Percentiles rank a stretch among this genome's conserved stretches.
phyloP scores from a whole-genome alignment of 306 rosid genomes.

The Cucurbita argyrosperma region DNA sequence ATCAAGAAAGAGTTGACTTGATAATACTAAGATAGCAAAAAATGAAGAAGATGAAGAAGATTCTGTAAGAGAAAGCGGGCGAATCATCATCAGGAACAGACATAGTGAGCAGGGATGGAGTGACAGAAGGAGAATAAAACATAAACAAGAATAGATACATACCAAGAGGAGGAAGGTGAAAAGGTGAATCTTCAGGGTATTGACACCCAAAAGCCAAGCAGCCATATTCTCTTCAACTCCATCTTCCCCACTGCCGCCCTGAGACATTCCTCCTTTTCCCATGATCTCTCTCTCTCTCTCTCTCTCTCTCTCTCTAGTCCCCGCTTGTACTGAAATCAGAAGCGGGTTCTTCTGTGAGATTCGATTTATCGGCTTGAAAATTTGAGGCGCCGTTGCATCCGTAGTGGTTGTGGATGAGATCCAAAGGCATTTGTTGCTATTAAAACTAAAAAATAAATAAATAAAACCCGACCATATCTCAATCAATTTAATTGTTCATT shows the following conservation, averaged over 20 bases:
- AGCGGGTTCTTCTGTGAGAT: not conserved
- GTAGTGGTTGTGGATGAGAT: not conserved
- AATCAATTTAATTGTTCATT: not conserved
- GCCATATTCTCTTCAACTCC: conserved; percentile 65
- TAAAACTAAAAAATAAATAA: not conserved
- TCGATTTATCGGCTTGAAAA: not conserved
- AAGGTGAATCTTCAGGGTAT: conserved; percentile 81
- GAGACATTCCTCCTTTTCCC: conserved; percentile 68
- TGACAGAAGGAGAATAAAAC: not conserved
- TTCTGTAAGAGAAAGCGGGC: not conserved
- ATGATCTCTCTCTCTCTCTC: conserved; percentile 13
- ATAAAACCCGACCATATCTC: not conserved
- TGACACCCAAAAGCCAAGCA: conserved; percentile 70
- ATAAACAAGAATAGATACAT: not conserved
- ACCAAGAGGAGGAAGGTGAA: conserved; percentile 70
- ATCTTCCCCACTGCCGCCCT: conserved; percentile 26
- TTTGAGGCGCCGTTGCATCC: not conserved
- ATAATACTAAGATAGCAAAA: not conserved
- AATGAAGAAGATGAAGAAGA: not conserved
- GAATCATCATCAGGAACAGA: not conserved
- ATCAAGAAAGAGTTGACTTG: not conserved
- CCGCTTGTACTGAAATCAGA: not conserved
- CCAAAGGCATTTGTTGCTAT: not conserved
- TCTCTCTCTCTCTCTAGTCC: not conserved
- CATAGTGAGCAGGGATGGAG: not conserved